A percentile compares a stretch with the other conserved stretches of the same genome.
Evolutionary conservation across 257 asterid genomes (phyloP).

Genomic region (Salvia hispanica): DNA sequence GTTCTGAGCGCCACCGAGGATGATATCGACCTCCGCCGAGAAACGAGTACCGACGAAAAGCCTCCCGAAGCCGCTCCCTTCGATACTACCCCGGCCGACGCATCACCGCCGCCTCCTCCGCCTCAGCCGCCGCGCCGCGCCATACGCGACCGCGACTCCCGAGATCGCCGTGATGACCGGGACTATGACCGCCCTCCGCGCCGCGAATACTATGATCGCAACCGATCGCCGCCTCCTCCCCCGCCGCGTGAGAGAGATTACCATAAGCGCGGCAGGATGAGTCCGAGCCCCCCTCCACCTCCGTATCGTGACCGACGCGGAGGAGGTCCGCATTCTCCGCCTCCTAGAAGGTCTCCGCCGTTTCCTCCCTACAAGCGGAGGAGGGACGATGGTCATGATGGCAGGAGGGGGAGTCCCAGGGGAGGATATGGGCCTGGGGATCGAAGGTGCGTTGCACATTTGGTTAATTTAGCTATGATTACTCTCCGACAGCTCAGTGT

Average conservation of each 20-base stretch:
- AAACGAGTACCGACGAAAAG: constrained; percentile 36
- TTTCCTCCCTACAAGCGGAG: constrained; percentile 75
- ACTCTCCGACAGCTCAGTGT: not conserved
- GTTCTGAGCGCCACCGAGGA: constrained; percentile 43
- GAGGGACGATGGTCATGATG: constrained; percentile 74
- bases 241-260: constrained; percentile 62
- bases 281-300: constrained; percentile 92
- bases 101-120: constrained; percentile 71
- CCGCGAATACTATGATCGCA: constrained; percentile 68
- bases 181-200: constrained; percentile 72
- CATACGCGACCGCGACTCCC: constrained; percentile 54
- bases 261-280: constrained; percentile 70
- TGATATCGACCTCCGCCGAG: constrained; percentile 38
- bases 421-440: constrained; percentile 86
- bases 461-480: not conserved
- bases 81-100: constrained; percentile 39
- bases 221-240: constrained; percentile 77
- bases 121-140: constrained; percentile 58
- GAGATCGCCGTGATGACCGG: constrained; percentile 83
- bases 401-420: constrained; percentile 89
- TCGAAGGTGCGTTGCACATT: constrained; percentile 60
- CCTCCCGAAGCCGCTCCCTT: constrained; percentile 45
- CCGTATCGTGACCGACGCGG: constrained; percentile 80
- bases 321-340: constrained; percentile 73
- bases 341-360: constrained; percentile 63